Conservation (phyloP, 2,329 filamentous ascomycete species). For the Fusarium protoensiforme region DNA sequence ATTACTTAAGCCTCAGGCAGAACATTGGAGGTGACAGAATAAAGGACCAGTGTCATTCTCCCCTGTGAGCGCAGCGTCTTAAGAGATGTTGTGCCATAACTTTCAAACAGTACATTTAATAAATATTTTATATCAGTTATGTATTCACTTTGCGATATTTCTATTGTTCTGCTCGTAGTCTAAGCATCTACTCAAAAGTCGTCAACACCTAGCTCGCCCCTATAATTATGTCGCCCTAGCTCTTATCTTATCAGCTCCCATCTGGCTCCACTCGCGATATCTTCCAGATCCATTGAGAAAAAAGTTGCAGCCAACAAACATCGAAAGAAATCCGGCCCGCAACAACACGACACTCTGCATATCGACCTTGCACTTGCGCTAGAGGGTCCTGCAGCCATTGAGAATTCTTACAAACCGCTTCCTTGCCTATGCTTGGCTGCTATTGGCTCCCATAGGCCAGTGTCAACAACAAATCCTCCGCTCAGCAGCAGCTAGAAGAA, state of each 20-base stretch:
- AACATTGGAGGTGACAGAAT: neutral
- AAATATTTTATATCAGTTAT: neutral
- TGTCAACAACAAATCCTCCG: slow-evolving; percentile 26
- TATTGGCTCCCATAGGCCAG: slow-evolving; percentile 28
- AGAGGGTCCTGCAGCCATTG: slow-evolving; percentile 36
- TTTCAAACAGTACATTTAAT: neutral
- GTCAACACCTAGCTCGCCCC: neutral
- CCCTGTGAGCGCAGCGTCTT: neutral
- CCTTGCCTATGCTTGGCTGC: slow-evolving; percentile 6
- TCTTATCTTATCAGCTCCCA: slow-evolving; percentile 33
- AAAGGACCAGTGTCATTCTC: neutral
- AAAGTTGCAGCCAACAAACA: slow-evolving; percentile 41
- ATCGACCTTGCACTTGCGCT: slow-evolving; percentile 36
- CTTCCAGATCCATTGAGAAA: slow-evolving; percentile 39
- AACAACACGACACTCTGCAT: slow-evolving; percentile 35
- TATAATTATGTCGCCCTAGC: slow-evolving; percentile 35
- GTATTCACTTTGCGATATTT: neutral
- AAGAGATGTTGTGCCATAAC: neutral
- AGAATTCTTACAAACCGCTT: slow-evolving; percentile 23
- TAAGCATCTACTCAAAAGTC: neutral
- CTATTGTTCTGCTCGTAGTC: neutral
- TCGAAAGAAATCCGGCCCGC: slow-evolving; percentile 34
- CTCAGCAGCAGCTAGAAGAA: slow-evolving; percentile 31
- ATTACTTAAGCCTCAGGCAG: slow-evolving; percentile 49
- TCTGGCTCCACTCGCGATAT: slow-evolving; percentile 36